phyloP scores from a whole-genome alignment of 768 basidiomycete species.

The Psilocybe sp. region DNA sequence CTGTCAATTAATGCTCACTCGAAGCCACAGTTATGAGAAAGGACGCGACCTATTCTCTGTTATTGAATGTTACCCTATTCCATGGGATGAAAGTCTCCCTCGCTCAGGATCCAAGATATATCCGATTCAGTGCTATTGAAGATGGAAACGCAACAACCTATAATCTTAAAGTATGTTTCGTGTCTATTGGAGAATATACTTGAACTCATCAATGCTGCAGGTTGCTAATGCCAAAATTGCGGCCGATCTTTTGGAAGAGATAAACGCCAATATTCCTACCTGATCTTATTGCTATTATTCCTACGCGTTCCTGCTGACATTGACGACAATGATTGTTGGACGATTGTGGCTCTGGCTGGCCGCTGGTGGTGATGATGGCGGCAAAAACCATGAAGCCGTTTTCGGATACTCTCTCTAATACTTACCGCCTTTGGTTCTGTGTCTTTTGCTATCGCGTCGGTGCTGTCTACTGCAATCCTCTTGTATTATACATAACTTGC shows the following conservation, averaged over 20 bases:
- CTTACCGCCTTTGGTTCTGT: conserved; percentile 1
- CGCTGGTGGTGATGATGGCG: conserved; percentile 1
- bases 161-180: conserved; percentile 62
- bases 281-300: conserved; percentile 18
- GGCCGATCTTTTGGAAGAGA: conserved; percentile 60
- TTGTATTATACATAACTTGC: conserved; percentile 19
- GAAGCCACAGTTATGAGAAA: conserved; percentile 73
- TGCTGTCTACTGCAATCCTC: conserved; percentile 10
- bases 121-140: conserved; percentile 74
- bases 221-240: conserved; percentile 70
- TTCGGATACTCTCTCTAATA: conserved; percentile 2
- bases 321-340: conserved; percentile 5
- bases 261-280: conserved; percentile 45
- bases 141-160: conserved; percentile 61
- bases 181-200: neutral
- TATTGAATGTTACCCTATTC: conserved; percentile 77
- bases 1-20: neutral
- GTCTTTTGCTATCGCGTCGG: conserved; percentile 8
- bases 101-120: conserved; percentile 77
- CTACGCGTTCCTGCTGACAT: conserved; percentile 2
- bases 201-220: conserved; percentile 18
- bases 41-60: conserved; percentile 73
- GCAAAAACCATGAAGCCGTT: neutral
- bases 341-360: neutral
- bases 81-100: conserved; percentile 71